These are phyloP conservation scores for Sclerotiophoma versabilis DNA, from an alignment of 2,329 filamentous ascomycete genomes.

Conservation along the genomic window DNA sequence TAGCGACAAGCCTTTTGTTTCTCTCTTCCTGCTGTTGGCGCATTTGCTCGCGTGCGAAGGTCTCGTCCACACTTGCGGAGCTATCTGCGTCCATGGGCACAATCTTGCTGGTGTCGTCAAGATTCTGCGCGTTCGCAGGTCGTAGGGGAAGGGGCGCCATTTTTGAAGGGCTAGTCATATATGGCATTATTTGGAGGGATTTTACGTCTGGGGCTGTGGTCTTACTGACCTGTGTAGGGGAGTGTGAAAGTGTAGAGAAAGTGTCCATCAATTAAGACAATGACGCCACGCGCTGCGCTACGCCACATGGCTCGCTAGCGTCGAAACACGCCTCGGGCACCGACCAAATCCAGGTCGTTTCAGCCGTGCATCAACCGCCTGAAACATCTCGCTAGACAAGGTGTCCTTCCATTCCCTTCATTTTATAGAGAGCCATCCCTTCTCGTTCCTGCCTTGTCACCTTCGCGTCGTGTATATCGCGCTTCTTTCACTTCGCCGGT, in stretches of 20 bases:
- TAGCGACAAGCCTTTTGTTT: constrained; percentile 59
- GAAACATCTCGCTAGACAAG: constrained; percentile 30
- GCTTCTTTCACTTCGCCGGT: constrained; percentile 25
- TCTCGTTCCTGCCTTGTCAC: constrained; percentile 13
- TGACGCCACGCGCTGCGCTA: constrained; percentile 41
- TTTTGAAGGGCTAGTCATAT: constrained; percentile 24
- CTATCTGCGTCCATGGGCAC: constrained; percentile 19
- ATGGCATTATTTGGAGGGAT: constrained; percentile 29
- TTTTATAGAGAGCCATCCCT: constrained; percentile 7
- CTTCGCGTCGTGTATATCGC: neutral
- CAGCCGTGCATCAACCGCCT: constrained; percentile 40
- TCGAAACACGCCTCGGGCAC: constrained; percentile 28
- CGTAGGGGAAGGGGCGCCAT: constrained; percentile 38
- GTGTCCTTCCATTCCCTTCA: constrained; percentile 15
- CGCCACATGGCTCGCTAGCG: constrained; percentile 10
- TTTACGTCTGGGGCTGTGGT: neutral
- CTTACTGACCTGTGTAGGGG: neutral
- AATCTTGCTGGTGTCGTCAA: constrained; percentile 12
- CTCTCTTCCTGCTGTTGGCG: constrained; percentile 31
- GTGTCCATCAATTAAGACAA: constrained; percentile 10
- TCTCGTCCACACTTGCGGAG: constrained; percentile 24
- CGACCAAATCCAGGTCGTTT: constrained; percentile 43
- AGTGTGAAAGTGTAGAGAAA: neutral
- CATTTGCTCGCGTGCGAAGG: constrained; percentile 17
- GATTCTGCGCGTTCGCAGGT: constrained; percentile 24